Evolutionary conservation across 805 yeast species (phyloP).

Genomic region (Saitoella complicata): DNA sequence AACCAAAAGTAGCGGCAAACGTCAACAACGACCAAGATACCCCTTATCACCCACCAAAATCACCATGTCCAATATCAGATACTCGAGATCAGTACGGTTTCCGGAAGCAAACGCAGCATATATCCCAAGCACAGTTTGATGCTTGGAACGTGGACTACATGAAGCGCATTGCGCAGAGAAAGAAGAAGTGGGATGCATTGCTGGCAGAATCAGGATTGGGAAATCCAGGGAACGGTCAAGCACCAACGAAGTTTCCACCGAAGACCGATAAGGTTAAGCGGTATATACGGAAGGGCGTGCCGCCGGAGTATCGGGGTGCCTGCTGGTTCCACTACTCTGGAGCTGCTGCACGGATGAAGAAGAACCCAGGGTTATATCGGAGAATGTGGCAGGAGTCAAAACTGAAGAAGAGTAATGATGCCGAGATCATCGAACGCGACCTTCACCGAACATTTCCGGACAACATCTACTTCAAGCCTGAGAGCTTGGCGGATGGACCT

Average conservation of each 20-base stretch:
- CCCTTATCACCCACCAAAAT: no score
- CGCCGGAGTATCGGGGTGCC: constrained; percentile 92
- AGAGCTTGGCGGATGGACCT: not conserved
- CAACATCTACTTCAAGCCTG: constrained; percentile 44
- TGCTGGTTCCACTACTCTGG: constrained; percentile 94
- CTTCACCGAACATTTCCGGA: constrained; percentile 91
- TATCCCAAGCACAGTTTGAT: constrained; percentile 44
- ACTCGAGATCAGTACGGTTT: constrained; percentile 74
- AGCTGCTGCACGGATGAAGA: constrained; percentile 29
- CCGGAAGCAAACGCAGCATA: constrained; percentile 42
- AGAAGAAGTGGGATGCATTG: constrained; percentile 58
- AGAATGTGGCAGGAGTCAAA: constrained; percentile 43
- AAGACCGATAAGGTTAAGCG: constrained; percentile 63
- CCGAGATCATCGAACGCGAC: constrained; percentile 89
- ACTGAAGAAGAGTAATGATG: constrained; percentile 46
- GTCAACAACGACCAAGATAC: no score
- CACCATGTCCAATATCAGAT: not conserved
- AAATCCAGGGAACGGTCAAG: constrained; percentile 24
- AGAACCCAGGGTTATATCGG: constrained; percentile 61
- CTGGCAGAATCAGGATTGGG: constrained; percentile 52
- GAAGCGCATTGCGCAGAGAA: constrained; percentile 44
- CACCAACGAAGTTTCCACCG: constrained; percentile 58
- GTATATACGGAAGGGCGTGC: constrained; percentile 78
- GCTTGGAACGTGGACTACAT: constrained; percentile 62
- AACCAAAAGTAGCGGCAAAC: no score